A percentile compares a stretch with the other conserved stretches of the same genome.
Conservation (phyloP, 2,329 filamentous ascomycete genomes). For the Fusarium falciforme region DNA sequence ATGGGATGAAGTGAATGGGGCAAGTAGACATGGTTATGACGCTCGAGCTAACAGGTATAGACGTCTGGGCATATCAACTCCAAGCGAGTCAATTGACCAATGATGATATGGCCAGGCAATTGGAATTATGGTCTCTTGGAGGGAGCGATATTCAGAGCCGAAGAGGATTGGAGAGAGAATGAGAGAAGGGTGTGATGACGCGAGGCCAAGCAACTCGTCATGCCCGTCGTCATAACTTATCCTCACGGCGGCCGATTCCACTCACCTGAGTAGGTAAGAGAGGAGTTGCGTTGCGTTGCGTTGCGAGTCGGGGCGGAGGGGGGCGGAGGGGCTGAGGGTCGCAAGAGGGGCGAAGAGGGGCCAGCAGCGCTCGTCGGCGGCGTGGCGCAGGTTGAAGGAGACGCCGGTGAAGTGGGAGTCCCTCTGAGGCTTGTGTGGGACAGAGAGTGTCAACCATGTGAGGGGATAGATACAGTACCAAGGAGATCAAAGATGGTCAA, state of each 20-base stretch:
- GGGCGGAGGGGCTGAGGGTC: conserved; percentile 14
- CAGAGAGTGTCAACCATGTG: background rate
- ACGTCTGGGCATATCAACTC: background rate
- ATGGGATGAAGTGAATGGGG: conserved; percentile 10
- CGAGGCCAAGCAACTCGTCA: background rate
- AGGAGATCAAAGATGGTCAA: background rate
- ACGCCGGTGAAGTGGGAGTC: conserved; percentile 3
- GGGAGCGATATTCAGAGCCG: background rate
- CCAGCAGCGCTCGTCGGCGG: conserved; percentile 7
- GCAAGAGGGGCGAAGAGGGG: conserved; percentile 24
- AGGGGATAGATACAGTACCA: background rate
- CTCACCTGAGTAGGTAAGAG: conserved; percentile 15
- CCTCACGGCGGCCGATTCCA: conserved; percentile 6
- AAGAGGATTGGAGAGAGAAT: background rate
- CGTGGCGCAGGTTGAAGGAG: conserved; percentile 23
- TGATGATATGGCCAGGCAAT: background rate
- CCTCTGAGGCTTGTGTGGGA: background rate
- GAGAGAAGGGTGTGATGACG: background rate
- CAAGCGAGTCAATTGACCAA: background rate
- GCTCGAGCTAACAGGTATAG: background rate
- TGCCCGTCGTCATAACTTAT: conserved; percentile 8
- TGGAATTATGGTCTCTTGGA: background rate
- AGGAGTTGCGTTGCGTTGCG: conserved; percentile 1
- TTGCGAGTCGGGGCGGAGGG: conserved; percentile 27
- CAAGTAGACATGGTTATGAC: background rate